Percentiles rank a stretch among this genome's conserved stretches.
These are phyloP conservation scores for Vanderwaltozyma polyspora DNA, from an alignment of 805 yeast species.

Conservation along the genomic window DNA sequence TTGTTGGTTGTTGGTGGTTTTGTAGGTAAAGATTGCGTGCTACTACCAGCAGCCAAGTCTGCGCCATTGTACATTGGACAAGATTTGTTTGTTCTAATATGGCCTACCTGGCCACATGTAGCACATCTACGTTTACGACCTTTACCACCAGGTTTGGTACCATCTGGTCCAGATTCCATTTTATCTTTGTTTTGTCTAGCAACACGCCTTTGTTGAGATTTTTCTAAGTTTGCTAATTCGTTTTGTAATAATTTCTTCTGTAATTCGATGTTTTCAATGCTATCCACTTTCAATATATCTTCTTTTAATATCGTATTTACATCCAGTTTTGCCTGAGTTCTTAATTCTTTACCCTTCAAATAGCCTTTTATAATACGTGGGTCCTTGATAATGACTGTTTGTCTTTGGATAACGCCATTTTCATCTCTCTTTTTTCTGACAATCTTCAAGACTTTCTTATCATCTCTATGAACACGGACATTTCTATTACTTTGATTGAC, in stretches of 20 bases:
- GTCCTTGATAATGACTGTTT: conserved; percentile 66
- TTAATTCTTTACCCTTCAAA: conserved; percentile 52
- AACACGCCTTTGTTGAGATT: conserved; percentile 55
- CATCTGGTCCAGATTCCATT: conserved; percentile 18
- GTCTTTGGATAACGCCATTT: conserved; percentile 77
- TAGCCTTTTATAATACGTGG: conserved; percentile 83
- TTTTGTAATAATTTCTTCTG: conserved; percentile 69
- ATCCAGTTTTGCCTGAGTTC: conserved; percentile 56
- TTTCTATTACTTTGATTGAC: conserved; percentile 26
- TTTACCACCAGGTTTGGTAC: conserved; percentile 23
- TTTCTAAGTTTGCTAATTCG: conserved; percentile 71
- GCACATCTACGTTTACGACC: conserved; percentile 70
- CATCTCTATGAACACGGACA: conserved; percentile 18
- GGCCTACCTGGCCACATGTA: conserved; percentile 92
- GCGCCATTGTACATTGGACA: conserved; percentile 75
- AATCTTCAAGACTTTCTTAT: conserved; percentile 43
- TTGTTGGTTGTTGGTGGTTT: neutral
- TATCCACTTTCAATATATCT: conserved; percentile 34
- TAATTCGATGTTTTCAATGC: conserved; percentile 71
- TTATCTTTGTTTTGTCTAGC: conserved; percentile 45
- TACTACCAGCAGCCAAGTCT: conserved; percentile 7
- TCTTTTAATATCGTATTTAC: conserved; percentile 32
- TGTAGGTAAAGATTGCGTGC: neutral
- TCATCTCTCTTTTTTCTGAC: conserved; percentile 73
- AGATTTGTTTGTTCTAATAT: conserved; percentile 75